Conservation (phyloP, 2,329 filamentous ascomycete genomes). For the Fusarium praegraminearum region DNA sequence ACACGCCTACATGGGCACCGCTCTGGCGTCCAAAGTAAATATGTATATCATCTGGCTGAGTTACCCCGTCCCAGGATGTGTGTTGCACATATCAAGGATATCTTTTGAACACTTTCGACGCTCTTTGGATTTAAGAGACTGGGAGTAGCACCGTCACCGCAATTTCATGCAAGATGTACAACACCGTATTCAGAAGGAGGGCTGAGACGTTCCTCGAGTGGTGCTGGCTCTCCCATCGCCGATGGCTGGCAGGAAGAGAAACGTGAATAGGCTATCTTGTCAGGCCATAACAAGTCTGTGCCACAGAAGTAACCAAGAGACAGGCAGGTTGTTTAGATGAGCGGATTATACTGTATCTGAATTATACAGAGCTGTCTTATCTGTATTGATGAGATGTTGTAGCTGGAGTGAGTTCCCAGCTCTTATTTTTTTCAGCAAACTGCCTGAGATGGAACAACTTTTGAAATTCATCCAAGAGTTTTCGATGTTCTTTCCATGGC, state of each 20-base stretch:
- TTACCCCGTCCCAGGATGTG: neutral
- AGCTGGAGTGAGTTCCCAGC: neutral
- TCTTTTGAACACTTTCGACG: conserved; percentile 3
- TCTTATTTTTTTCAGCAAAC: neutral
- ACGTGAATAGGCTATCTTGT: conserved; percentile 15
- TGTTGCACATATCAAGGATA: conserved; percentile 1
- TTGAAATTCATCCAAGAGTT: neutral
- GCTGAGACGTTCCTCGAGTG: neutral
- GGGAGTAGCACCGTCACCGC: conserved; percentile 18
- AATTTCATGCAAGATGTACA: conserved; percentile 12
- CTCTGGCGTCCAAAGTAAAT: neutral
- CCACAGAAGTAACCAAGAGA: conserved; percentile 5
- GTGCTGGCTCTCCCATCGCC: neutral
- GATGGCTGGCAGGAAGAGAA: conserved; percentile 1
- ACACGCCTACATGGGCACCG: neutral
- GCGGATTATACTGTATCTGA: neutral
- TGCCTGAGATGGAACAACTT: neutral
- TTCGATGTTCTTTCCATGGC: neutral
- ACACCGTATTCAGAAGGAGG: neutral
- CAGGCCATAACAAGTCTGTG: conserved; percentile 2
- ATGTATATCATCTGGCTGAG: neutral
- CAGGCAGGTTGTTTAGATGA: conserved; percentile 4
- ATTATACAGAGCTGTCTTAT: neutral
- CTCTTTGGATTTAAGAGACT: conserved; percentile 18
- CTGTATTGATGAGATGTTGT: neutral